phyloP scores from a whole-genome alignment of 768 basidiomycete species.

The Boletus huronensis region DNA sequence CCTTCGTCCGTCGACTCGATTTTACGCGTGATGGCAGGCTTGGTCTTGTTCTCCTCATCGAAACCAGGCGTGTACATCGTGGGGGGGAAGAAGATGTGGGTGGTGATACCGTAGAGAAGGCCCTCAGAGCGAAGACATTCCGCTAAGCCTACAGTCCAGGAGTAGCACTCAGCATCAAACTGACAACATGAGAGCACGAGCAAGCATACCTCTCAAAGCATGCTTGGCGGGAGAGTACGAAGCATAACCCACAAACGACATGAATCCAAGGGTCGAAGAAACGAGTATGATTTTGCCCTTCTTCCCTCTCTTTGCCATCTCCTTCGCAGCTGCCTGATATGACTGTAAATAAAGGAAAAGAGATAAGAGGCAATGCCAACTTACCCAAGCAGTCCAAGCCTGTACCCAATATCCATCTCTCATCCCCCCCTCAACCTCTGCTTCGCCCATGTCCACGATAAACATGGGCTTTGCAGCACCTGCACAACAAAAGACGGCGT shows the following conservation, averaged over 20 bases:
- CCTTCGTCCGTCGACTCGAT: conserved; percentile 75
- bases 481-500: conserved; percentile 77
- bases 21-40: conserved; percentile 69
- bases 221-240: conserved; percentile 84
- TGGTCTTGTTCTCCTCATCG: conserved; percentile 70
- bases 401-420: conserved; percentile 31
- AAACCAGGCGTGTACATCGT: conserved; percentile 79
- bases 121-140: conserved; percentile 81
- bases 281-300: conserved; percentile 75
- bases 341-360: neutral
- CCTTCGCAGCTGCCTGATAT: conserved; percentile 59
- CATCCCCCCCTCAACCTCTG: conserved; percentile 49
- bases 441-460: conserved; percentile 66
- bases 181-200: neutral
- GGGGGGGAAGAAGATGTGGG: conserved; percentile 80
- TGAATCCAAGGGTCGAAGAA: conserved; percentile 69
- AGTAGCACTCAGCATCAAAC: neutral
- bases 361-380: neutral
- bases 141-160: conserved; percentile 56
- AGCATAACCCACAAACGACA: conserved; percentile 74
- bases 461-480: conserved; percentile 69
- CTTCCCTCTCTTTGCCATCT: conserved; percentile 53
- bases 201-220: conserved; percentile 67
- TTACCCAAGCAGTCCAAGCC: conserved; percentile 51
- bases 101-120: conserved; percentile 68